These are phyloP conservation scores for Barnettozyma botsteinii DNA, from an alignment of 805 yeast genomes.

Conservation along the genomic window DNA sequence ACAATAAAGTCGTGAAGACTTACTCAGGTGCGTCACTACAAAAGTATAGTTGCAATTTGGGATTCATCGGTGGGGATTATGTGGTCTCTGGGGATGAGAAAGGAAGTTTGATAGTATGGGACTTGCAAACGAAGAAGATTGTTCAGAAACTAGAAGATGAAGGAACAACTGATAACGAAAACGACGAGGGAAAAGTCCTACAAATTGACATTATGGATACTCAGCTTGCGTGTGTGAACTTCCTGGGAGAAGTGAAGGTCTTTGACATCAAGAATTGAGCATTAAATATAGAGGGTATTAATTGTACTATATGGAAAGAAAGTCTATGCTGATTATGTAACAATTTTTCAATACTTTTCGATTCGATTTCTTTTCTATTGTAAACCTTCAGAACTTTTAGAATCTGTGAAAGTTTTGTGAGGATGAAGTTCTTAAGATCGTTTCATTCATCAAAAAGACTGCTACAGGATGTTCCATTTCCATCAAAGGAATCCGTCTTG, in stretches of 20 bases:
- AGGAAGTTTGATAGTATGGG: conserved; percentile 56
- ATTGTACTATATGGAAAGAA: neutral
- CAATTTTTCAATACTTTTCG: too few species aligned
- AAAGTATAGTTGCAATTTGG: conserved; percentile 47
- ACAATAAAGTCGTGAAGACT: conserved; percentile 75
- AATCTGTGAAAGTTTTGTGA: too few species aligned
- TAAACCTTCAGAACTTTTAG: too few species aligned
- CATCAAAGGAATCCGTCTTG: conserved; percentile 1
- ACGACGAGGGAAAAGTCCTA: conserved; percentile 1
- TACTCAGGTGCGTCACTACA: conserved; percentile 36
- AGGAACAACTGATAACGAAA: conserved; percentile 33
- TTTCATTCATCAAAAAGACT: neutral
- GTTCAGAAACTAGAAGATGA: conserved; percentile 14
- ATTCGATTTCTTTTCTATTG: too few species aligned
- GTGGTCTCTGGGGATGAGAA: conserved; percentile 59
- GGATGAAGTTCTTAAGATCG: neutral
- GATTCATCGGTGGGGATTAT: conserved; percentile 41
- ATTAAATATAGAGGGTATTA: neutral
- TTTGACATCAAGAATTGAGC: neutral
- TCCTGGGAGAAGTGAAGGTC: conserved; percentile 5
- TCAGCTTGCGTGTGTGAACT: neutral
- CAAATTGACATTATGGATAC: conserved; percentile 7
- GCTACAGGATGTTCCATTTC: neutral
- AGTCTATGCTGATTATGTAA: neutral
- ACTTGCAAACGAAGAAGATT: conserved; percentile 53